phyloP scores from a whole-genome alignment of 495 filamentous ascomycete genomes.

The Penicillium pancosmium region DNA sequence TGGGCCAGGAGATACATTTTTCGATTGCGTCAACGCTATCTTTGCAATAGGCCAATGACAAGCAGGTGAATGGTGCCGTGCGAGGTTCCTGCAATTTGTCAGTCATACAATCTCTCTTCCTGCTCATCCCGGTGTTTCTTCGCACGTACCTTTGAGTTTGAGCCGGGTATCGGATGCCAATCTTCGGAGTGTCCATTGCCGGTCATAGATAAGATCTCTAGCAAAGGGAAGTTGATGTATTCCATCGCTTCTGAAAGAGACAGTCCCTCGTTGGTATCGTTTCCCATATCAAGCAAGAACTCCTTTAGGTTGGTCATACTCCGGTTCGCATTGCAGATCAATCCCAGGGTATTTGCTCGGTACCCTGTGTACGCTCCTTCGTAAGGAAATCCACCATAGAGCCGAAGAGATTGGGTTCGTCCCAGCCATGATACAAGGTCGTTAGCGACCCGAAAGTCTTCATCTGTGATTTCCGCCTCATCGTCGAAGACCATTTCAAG shows the following conservation, averaged over 20 bases:
- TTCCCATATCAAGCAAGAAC: slow-evolving; percentile 4
- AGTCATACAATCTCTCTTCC: not conserved
- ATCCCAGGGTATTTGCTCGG: slow-evolving; percentile 2
- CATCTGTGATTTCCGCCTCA: not conserved
- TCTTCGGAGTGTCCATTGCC: slow-evolving; percentile 4
- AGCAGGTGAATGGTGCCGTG: slow-evolving; percentile 7
- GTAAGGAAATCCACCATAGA: slow-evolving; percentile 10
- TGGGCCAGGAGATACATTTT: slow-evolving; percentile 11
- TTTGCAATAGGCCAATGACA: slow-evolving; percentile 8
- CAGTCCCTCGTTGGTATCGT: slow-evolving; percentile 5
- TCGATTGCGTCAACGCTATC: slow-evolving; percentile 14
- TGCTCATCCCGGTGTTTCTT: not conserved
- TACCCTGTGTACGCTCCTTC: not conserved
- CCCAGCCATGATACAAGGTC: slow-evolving; percentile 12
- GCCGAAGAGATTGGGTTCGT: not conserved
- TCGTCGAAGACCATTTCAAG: slow-evolving; percentile 10
- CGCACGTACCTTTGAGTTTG: slow-evolving; percentile 4
- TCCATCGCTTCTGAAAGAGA: slow-evolving; percentile 9
- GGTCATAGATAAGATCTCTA: slow-evolving; percentile 2
- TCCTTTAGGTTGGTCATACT: not conserved
- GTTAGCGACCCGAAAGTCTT: slow-evolving; percentile 5
- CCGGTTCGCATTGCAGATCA: not conserved
- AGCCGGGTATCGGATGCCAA: slow-evolving; percentile 1
- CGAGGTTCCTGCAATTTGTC: slow-evolving; percentile 5
- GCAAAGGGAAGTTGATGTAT: slow-evolving; percentile 1